Conservation (phyloP, 2,329 filamentous ascomycete species). For the Reticulascus tulasneorum region DNA sequence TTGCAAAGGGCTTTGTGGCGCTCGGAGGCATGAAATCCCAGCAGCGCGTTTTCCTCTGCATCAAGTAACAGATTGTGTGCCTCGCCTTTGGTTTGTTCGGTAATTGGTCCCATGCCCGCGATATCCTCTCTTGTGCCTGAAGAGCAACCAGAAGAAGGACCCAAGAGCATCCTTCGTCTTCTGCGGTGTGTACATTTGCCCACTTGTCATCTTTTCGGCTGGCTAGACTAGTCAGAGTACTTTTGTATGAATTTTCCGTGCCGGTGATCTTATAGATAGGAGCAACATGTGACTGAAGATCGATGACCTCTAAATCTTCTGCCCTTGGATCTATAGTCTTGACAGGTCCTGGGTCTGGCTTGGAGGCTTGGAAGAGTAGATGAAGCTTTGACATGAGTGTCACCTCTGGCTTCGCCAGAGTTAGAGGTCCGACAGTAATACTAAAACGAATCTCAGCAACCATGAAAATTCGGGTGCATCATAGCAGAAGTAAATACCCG, state of each 20-base stretch:
- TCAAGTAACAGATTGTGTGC: slow-evolving; percentile 5
- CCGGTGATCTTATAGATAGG: slow-evolving; percentile 6
- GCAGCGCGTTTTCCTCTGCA: slow-evolving; percentile 11
- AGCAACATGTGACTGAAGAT: slow-evolving; percentile 1
- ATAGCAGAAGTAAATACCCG: neutral
- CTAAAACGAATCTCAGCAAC: slow-evolving; percentile 1
- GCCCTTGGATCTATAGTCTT: neutral
- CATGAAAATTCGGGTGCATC: neutral
- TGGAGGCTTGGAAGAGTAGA: neutral
- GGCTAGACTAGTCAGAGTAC: slow-evolving; percentile 7
- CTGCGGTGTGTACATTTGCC: slow-evolving; percentile 7
- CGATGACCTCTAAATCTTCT: slow-evolving; percentile 7
- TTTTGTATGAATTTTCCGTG: slow-evolving; percentile 1
- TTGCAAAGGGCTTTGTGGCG: slow-evolving; percentile 27
- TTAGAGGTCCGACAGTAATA: neutral
- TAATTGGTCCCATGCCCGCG: slow-evolving; percentile 7
- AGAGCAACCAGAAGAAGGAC: slow-evolving; percentile 9
- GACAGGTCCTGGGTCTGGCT: neutral
- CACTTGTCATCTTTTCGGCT: slow-evolving; percentile 7
- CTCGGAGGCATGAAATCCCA: slow-evolving; percentile 12
- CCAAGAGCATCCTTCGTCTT: slow-evolving; percentile 10
- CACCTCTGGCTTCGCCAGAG: neutral
- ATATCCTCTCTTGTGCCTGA: slow-evolving; percentile 11
- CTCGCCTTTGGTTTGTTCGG: neutral
- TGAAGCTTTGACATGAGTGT: neutral